Base-by-base conservation (phyloP, 139 green algal genomes). In the Dunaliella primolecta region DNA sequence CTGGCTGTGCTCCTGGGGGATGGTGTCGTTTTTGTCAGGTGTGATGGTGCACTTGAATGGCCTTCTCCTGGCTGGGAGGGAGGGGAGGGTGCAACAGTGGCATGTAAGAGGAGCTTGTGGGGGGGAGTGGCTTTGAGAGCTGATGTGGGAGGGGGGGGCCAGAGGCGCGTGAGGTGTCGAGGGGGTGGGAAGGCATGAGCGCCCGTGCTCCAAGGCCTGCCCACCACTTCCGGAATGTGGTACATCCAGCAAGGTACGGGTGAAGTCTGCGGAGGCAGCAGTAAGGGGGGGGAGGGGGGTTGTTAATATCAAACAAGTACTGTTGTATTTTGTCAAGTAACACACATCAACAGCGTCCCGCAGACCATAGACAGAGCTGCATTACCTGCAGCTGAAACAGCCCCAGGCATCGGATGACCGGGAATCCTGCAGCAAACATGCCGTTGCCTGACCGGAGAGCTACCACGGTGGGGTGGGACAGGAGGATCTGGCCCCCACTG, bases 331-430 rank as follows among this genome's bases (percentile, higher is more conserved):
- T n/a, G n/a, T n/a, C n/a, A n/a, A n/a, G n/a, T n/a, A n/a, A n/a
- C n/a, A n/a, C n/a, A n/a, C n/a, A n/a, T n/a, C n/a, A n/a, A n/a
- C n/a, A n/a, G n/a, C n/a, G n/a, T n/a, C n/a, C n/a, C n/a, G n/a
- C n/a, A n/a, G n/a, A n/a, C n/a, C n/a, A n/a, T n/a, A n/a, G n/a
- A n/a, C 81, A 91, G 36, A 38, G 72, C 21, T 89, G 76, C 34
- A 74, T 64, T 0, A 64, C 81, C 25, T 82, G 33, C 35, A 96
- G 77, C 81, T 90, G 88, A 84, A 88, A 97, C 72, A 92, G 85
- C 24, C 95, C 95, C 82, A 95, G 75, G 83, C 94, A 91, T 75
- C 94, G 88, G 36, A 98, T 88, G n/a, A 93, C 90, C 0, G 95
- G 95, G 86, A 96, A 97, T 46, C 88, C 89, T 27, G 92, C 93